Evolutionary conservation across 2,329 filamentous ascomycete genomes (phyloP).

Genomic region (Elsinoe necatrix): DNA sequence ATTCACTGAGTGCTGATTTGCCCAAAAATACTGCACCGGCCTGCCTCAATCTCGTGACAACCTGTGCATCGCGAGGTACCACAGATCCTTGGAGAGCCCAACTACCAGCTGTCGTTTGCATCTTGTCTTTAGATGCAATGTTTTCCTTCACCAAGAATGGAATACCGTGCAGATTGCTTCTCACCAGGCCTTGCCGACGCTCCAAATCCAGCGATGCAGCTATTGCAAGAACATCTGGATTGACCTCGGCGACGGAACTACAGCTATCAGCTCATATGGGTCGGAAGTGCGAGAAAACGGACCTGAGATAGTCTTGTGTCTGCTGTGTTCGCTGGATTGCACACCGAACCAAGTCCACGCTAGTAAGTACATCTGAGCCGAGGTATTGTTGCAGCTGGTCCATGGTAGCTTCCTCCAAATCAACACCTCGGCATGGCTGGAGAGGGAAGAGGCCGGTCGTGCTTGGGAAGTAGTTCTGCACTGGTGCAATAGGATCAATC

Average conservation of each 20-base stretch:
- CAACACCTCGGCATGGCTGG: conserved; percentile 51
- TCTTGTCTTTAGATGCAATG: conserved; percentile 57
- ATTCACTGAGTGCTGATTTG: conserved; percentile 63
- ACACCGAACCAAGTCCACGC: conserved; percentile 51
- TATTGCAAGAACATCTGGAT: conserved; percentile 58
- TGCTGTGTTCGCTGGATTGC: conserved; percentile 55
- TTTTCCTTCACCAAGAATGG: conserved; percentile 70
- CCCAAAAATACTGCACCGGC: conserved; percentile 63
- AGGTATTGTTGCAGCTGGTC: conserved; percentile 57
- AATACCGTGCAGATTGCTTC: conserved; percentile 65
- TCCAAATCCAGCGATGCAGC: conserved; percentile 54
- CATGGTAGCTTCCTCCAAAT: conserved; percentile 61
- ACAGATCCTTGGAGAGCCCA: conserved; percentile 57
- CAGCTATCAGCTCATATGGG: not conserved
- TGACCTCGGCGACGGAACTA: conserved; percentile 51
- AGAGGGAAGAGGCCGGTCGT: conserved; percentile 48
- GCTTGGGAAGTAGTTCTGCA: conserved; percentile 1
- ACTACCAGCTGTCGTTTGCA: conserved; percentile 67
- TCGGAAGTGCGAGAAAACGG: conserved; percentile 11
- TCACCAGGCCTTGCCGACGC: conserved; percentile 46
- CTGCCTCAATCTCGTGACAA: conserved; percentile 52
- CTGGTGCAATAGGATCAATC: not conserved
- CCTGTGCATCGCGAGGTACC: conserved; percentile 59
- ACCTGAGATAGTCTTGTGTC: conserved; percentile 58
- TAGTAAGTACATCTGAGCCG: conserved; percentile 46